Evolutionary conservation across 768 basidiomycete species (phyloP), one percentile per base, ranked within the genome.

Genomic region (Boletus rufocinnamomeus): DNA sequence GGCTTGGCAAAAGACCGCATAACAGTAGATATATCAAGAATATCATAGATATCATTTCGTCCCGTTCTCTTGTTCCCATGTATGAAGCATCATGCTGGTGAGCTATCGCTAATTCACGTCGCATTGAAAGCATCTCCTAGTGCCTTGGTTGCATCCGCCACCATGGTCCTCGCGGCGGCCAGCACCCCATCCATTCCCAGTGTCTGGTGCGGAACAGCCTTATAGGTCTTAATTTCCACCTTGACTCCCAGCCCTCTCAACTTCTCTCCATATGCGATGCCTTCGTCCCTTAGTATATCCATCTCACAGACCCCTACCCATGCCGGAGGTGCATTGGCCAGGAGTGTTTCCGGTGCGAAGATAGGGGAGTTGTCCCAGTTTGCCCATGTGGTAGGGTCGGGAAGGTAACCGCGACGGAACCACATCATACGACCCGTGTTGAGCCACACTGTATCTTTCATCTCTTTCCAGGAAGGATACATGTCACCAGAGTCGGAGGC

Each of bases 341-440:
- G 69, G 35, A 82, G 68, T 35, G 78, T 79, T 11, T 79, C 78
- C 0, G 87, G 85, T 1, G 88, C 88, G 48, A 87, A 85, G n/a
- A 86, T 75, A 0, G 89, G 88, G 4, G 88, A 89, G 27, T 81
- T 83, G 58, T 86, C 84, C 85, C 87, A 89, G 50, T 85, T 83
- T 0, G 75, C 74, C 75, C 82, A 77, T 52, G 88, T 86, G 38
- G 72, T 76, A 57, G 77, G 65, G 63, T 86, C 82, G 0, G 89
- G 87, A 21, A 88, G 78, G 70, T 91, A 91, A 61, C 84, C 82
- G 50, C 76, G 69, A 25, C 81, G 75, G 80, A 86, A 90, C 89
- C 89, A 91, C 46, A 82, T 61, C 87, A 89, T 89, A 41, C 84
- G 82, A 2, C 64, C 81, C 2, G 82, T 85, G 4, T 74, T 71